Conservation (phyloP, 140 eudicot species). For the Cichorium intybus region DNA sequence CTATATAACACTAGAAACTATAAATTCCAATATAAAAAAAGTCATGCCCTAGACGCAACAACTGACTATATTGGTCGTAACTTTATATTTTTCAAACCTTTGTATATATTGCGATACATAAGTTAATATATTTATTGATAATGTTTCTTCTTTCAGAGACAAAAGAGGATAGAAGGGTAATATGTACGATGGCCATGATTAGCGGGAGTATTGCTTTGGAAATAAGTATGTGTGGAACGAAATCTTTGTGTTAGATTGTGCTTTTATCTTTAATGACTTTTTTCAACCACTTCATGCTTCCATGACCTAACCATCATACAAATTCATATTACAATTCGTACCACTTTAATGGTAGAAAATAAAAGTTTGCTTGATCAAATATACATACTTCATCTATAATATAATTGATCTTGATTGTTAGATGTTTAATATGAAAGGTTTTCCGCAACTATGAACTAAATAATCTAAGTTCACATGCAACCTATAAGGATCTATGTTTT, state of each 20-base stretch:
- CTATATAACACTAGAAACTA: neutral
- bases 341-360: neutral
- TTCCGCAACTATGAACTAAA: no score
- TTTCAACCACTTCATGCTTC: neutral
- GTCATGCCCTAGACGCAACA: neutral
- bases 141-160: neutral
- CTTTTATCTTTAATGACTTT: neutral
- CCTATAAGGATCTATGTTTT: no score
- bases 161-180: neutral
- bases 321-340: neutral
- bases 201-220: neutral
- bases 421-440: neutral
- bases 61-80: neutral
- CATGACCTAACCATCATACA: neutral
- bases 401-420: neutral
- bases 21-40: neutral
- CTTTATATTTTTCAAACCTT: neutral
- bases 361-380: neutral
- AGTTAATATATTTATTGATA: neutral
- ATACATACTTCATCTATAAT: neutral
- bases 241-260: neutral
- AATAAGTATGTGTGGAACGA: neutral
- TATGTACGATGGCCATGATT: neutral
- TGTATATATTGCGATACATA: neutral
- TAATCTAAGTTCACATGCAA: no score